These are phyloP conservation scores for Yamadazyma atlantica DNA, from an alignment of 1,139 yeast genomes.

Conservation along the genomic window DNA sequence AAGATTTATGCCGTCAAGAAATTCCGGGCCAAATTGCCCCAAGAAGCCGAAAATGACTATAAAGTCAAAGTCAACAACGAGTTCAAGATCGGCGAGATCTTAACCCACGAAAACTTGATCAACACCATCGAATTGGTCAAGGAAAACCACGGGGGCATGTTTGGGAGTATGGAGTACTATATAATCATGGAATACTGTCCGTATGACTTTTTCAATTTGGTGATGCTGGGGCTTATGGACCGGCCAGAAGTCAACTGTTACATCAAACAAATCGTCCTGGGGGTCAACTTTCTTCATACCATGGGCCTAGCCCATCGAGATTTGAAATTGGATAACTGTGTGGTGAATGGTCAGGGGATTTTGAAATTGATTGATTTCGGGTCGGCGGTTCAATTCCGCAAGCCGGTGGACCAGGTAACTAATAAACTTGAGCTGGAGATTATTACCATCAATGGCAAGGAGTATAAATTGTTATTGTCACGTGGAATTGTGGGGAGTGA, in stretches of 20 bases:
- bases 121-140: constrained; percentile 63
- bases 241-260: constrained; percentile 63
- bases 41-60: constrained; percentile 57
- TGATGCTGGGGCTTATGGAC: constrained; percentile 69
- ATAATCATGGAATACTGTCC: constrained; percentile 78
- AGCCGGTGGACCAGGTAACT: constrained; percentile 14
- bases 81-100: constrained; percentile 60
- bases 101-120: constrained; percentile 63
- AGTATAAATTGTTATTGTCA: constrained; percentile 38
- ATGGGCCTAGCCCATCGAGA: constrained; percentile 78
- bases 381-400: constrained; percentile 63
- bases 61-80: constrained; percentile 65
- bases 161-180: constrained; percentile 43
- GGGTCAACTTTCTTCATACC: constrained; percentile 60
- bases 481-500: constrained; percentile 80
- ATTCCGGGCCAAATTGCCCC: constrained; percentile 53
- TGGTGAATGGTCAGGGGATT: constrained; percentile 59
- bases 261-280: constrained; percentile 63
- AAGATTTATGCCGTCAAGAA: constrained; percentile 67
- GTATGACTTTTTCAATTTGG: constrained; percentile 72
- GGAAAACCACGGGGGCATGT: constrained; percentile 22
- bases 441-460: constrained; percentile 20
- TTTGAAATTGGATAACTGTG: constrained; percentile 75
- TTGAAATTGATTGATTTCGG: constrained; percentile 77
- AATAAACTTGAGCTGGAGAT: constrained; percentile 23